Conservation (phyloP, 495 filamentous ascomycete genomes). For the Letharia columbiana region DNA sequence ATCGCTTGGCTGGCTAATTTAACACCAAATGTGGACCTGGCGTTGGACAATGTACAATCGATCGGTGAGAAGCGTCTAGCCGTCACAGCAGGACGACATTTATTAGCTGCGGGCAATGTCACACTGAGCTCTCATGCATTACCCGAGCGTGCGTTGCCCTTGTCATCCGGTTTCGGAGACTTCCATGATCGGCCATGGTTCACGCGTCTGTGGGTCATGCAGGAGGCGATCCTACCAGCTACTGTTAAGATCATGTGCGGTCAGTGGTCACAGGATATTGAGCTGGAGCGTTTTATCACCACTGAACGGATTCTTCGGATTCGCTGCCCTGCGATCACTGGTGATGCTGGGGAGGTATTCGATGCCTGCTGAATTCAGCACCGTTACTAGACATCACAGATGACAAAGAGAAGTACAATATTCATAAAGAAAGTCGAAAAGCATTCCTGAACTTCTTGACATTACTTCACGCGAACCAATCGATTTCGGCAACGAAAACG, state of each 20-base stretch:
- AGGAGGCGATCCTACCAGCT: background rate
- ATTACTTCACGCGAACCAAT: background rate
- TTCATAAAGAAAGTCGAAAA: background rate
- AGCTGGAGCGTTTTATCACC: background rate
- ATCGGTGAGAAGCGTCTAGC: background rate
- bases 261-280: background rate
- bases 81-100: background rate
- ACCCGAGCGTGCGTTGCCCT: background rate
- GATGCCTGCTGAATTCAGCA: background rate
- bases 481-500: background rate
- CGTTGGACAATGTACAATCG: background rate
- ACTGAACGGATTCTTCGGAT: background rate
- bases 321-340: background rate
- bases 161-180: background rate
- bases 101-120: background rate
- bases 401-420: background rate
- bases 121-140: background rate
- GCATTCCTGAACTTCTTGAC: background rate
- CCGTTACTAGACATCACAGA: background rate
- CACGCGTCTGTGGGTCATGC: background rate
- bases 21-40: background rate
- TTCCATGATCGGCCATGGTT: background rate
- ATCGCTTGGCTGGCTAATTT: background rate
- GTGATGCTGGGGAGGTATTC: background rate
- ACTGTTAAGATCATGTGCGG: background rate